A percentile compares a stretch with the other conserved stretches of the same genome.
These are phyloP conservation scores for Boehmeria nivea DNA, from an alignment of 306 rosid genomes.

Conservation along the genomic window DNA sequence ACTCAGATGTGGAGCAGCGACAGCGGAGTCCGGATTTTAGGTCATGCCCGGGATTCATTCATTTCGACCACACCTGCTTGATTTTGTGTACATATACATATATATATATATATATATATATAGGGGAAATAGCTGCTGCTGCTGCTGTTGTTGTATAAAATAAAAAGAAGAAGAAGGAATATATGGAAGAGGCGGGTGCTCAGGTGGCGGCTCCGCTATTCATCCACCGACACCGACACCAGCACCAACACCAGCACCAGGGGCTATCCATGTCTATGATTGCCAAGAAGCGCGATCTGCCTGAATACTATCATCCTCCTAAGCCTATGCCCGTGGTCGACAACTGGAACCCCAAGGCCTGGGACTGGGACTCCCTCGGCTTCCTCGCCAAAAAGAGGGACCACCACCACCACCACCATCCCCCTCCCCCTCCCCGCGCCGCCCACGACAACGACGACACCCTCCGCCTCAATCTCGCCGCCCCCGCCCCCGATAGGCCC, in stretches of 20 bases:
- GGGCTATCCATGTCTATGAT: constrained; percentile 30
- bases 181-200: constrained; percentile 66
- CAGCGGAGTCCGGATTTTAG: no score
- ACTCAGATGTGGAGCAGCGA: no score
- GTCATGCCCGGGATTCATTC: no score
- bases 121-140: no score
- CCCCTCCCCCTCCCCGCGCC: not conserved
- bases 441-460: constrained; percentile 27
- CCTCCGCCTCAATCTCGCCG: constrained; percentile 58
- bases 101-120: no score
- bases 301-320: constrained; percentile 26
- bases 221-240: constrained; percentile 39
- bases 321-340: constrained; percentile 26
- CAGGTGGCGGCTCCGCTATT: constrained; percentile 50
- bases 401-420: not conserved
- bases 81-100: no score
- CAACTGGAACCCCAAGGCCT: constrained; percentile 56
- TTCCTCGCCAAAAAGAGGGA: constrained; percentile 38
- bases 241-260: no score
- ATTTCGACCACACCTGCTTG: no score
- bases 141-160: no score
- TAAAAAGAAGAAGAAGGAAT: no score
- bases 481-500: constrained; percentile 22
- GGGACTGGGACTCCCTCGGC: constrained; percentile 74
- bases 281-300: constrained; percentile 63